These are phyloP conservation scores for Neonectria hederae DNA, from an alignment of 2,329 filamentous ascomycete species.

Conservation along the genomic window DNA sequence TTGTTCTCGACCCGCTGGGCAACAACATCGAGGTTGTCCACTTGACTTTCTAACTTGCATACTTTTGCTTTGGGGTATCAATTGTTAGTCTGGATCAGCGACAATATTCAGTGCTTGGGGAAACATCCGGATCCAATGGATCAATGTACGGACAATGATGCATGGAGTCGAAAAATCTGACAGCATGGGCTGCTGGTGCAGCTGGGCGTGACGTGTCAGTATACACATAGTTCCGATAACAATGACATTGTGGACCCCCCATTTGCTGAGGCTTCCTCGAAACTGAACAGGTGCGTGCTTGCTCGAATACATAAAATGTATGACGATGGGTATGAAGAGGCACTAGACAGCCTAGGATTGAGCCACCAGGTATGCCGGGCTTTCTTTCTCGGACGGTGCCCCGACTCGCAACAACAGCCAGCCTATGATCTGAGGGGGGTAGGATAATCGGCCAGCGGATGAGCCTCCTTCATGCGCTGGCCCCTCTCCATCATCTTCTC, in stretches of 20 bases:
- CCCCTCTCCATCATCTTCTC: neutral
- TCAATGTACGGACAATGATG: neutral
- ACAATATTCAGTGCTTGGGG: neutral
- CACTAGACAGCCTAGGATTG: neutral
- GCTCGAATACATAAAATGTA: too few relatives aligned
- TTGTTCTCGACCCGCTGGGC: conserved; percentile 59
- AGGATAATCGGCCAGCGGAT: conserved; percentile 11
- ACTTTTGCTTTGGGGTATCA: neutral
- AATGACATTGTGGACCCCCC: neutral
- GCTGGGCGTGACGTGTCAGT: neutral
- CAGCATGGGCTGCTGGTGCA: neutral
- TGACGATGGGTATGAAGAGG: neutral
- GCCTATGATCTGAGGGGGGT: conserved; percentile 24
- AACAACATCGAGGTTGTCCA: conserved; percentile 62
- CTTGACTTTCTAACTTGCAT: conserved; percentile 17
- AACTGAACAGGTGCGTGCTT: neutral
- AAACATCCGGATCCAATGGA: neutral
- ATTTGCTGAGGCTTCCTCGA: neutral
- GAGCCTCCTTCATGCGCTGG: neutral
- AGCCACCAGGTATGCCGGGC: conserved; percentile 11
- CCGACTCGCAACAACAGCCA: conserved; percentile 36
- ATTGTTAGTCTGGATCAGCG: neutral
- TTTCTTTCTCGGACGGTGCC: conserved; percentile 22
- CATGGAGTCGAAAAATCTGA: neutral
- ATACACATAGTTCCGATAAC: neutral